Percentiles rank a stretch among this genome's conserved stretches.
Evolutionary conservation across 352 stramenopile genomes (phyloP).

Genomic region (Phytopythium ostracodes): DNA sequence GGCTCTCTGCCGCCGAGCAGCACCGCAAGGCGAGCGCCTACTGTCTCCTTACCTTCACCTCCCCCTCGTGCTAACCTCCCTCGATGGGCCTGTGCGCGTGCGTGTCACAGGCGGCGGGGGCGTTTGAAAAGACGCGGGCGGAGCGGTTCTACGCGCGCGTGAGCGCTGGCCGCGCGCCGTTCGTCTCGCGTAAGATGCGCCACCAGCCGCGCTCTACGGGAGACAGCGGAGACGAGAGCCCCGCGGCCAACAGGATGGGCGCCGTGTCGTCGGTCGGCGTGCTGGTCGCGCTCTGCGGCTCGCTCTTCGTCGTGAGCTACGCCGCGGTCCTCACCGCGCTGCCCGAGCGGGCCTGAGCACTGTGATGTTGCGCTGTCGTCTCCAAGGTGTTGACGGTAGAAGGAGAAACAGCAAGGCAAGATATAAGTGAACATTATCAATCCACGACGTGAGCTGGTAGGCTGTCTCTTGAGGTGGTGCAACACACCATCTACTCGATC

Average conservation of each 20-base stretch:
- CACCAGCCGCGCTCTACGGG: slow-evolving; percentile 1
- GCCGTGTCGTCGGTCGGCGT: slow-evolving; percentile 19
- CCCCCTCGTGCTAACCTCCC: neutral
- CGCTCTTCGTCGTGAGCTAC: slow-evolving; percentile 37
- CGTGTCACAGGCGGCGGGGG: slow-evolving; percentile 38
- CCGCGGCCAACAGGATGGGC: slow-evolving; percentile 11
- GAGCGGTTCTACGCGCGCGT: slow-evolving; percentile 37
- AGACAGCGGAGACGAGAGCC: neutral
- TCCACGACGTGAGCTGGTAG: neutral
- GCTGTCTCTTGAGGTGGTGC: too few species aligned
- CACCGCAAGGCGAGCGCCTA: slow-evolving; percentile 38
- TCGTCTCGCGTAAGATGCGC: slow-evolving; percentile 6
- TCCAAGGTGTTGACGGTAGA: too few species aligned
- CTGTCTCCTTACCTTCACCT: neutral
- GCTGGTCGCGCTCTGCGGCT: slow-evolving; percentile 22
- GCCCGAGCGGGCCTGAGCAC: slow-evolving; percentile 13
- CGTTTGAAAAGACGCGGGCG: slow-evolving; percentile 30
- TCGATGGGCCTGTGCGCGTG: neutral
- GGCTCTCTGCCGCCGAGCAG: slow-evolving; percentile 45
- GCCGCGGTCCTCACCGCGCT: slow-evolving; percentile 33
- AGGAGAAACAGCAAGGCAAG: too few species aligned
- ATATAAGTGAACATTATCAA: too few species aligned
- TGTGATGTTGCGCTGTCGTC: too few species aligned
- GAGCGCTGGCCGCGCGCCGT: slow-evolving; percentile 18
- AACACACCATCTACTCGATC: too few species aligned